phyloP scores from a whole-genome alignment of 140 eudicot genomes.

The Flaveria floridana region DNA sequence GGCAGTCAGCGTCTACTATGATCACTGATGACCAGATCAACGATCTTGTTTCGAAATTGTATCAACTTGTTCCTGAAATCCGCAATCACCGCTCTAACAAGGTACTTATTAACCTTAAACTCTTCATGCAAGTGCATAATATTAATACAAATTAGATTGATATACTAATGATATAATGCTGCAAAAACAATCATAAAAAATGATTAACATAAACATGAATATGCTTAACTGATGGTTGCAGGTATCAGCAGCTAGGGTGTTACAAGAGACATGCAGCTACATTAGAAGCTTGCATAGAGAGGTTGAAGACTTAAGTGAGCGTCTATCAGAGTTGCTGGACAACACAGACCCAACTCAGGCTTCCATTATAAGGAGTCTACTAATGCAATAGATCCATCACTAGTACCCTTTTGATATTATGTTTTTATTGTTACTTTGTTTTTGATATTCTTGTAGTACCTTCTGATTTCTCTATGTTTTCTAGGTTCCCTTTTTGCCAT shows the following conservation, averaged over 20 bases:
- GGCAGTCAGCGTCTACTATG: constrained; percentile 52
- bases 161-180: too few species aligned
- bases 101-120: neutral
- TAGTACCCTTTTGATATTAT: neutral
- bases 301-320: constrained; percentile 74
- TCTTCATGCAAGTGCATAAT: neutral
- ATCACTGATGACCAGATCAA: constrained; percentile 75
- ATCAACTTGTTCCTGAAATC: constrained; percentile 80
- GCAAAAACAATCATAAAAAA: too few species aligned
- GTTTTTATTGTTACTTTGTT: neutral
- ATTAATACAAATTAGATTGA: neutral
- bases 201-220: neutral
- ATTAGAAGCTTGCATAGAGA: constrained; percentile 75
- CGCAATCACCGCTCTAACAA: constrained; percentile 51
- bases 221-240: constrained; percentile 32
- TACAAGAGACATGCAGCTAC: constrained; percentile 82
- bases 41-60: constrained; percentile 74
- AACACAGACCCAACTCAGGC: constrained; percentile 60
- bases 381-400: constrained; percentile 42
- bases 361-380: constrained; percentile 66
- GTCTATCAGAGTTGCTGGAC: constrained; percentile 57
- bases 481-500: constrained; percentile 3
- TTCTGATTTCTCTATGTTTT: neutral
- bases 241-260: constrained; percentile 71
- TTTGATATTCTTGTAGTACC: constrained; percentile 4